phyloP scores from a whole-genome alignment of 2,329 filamentous ascomycete species.

The Colletotrichum chrysophilum region DNA sequence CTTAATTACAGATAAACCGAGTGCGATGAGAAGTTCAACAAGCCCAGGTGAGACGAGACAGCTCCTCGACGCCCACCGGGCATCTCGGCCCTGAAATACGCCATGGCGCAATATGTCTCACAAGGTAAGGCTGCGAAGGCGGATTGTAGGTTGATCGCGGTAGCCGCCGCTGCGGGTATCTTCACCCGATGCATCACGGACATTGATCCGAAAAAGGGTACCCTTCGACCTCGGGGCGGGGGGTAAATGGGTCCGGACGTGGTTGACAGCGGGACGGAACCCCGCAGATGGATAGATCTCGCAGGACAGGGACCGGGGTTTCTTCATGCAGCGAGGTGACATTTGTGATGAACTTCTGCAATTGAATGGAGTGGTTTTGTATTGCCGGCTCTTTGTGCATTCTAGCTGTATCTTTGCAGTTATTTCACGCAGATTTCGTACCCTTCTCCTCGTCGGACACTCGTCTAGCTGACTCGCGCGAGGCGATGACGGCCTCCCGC shows the following conservation, averaged over 20 bases:
- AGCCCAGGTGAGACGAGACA: not conserved
- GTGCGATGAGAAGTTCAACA: not conserved
- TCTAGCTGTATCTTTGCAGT: not conserved
- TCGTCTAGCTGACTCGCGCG: not conserved
- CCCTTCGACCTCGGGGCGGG: not conserved
- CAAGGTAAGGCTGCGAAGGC: not conserved
- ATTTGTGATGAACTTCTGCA: not conserved
- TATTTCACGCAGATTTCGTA: not conserved
- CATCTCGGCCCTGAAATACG: not conserved
- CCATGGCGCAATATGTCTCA: not conserved
- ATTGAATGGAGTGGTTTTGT: not conserved
- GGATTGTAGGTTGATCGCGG: not conserved
- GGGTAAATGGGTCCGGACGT: not conserved
- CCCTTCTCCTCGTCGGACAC: slow-evolving; percentile 33
- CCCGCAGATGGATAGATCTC: not conserved
- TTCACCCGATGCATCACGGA: not conserved
- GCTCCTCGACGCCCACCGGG: not conserved
- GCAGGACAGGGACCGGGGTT: not conserved
- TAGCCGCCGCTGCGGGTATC: not conserved
- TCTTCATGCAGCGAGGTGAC: not conserved
- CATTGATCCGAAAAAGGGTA: not conserved
- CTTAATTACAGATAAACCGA: not conserved
- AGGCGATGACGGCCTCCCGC: slow-evolving; percentile 2
- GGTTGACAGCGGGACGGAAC: not conserved
- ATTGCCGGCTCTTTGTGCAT: not conserved